Base-by-base conservation (phyloP, 768 basidiomycete species). In the Boletus sp. region DNA sequence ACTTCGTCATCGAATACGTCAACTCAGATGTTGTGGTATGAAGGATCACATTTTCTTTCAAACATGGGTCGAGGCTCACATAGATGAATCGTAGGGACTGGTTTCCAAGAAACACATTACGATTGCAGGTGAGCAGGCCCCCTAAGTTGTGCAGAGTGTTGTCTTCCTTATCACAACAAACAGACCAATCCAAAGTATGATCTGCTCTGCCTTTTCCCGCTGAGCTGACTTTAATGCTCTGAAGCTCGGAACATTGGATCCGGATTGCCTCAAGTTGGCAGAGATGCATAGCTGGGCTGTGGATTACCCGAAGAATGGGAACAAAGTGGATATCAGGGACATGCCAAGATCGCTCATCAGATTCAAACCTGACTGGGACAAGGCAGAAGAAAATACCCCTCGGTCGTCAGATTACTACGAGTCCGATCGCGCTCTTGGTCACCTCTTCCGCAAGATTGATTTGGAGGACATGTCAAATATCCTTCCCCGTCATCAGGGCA, bases 1-100 rank as follows among this genome's bases (percentile, higher is more conserved):
- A 93, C 53, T 93, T 93, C 60, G 74, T 93, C 23, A 83, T 90
- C 14, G 84, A 93, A 60, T 93, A 92, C 51, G 90, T 93, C 65
- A 79, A 88, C 57, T 90, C 89, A 0, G 89, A 93, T 62, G 80
- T 90, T 40, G 70, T 90, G 78, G 88, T 90, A 70, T 19, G 78
- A 63, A 3, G 38, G 7, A 21, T 17, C 7, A 1, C 4, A 33
- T 32, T 35, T 19, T 47, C 13, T 35, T 15, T 25, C 7, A 2
- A 37, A 47, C 8, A 21, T 7, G n/a, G 1, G 15, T 34, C 15
- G 21, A 34, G 14, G 14, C 46, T 61, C 50, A 68, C 15, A 32
- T 30, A 51, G 17, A 39, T 59, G 37, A 53, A 25, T 51, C 41
- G 8, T 54, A 89, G 88, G 88, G 89, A 10, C 72, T 92, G 9